Evolutionary conservation across 305 asterid genomes (phyloP), one percentile per base, ranked within the genome.

Genomic region (Fraxinus xanthoxyloides): DNA sequence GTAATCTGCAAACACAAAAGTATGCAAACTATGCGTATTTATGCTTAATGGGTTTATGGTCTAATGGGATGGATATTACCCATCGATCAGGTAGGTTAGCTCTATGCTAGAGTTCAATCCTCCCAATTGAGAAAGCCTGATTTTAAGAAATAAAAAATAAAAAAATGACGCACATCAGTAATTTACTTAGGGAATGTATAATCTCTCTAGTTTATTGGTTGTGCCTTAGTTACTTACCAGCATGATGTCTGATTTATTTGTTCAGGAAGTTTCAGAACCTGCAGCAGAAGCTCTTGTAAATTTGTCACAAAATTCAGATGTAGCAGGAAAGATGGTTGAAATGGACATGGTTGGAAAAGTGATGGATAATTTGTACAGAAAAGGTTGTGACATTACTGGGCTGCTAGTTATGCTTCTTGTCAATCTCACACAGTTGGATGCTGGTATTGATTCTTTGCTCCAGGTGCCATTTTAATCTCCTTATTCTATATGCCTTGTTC

Each of bases 251-350:
- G 69, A 59, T 72, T 72, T 82, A 28, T 82, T 81, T 76, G 73
- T 88, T 85, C 92, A 96, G 98, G 99, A 93, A 85, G 94, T 91
- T 74, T 92, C 98, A 15, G 98, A 90, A 86, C 98, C 98, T 76
- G 98, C 96, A 4, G 98, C 94, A 81, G 93, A 92, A 89, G 93
- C 98, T 81, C 94, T 96, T 32, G 93, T 94, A 75, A 96, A 96
- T 92, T 82, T 96, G 87, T 96, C 99, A 0, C 98, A 89, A 81
- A 87, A 88, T 84, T 83, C 85, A 48, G 93, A 92, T 78, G 85
- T 95, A 70, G 95, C 96, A 26, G 90, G 70, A 86, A 86, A 90
- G 89, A 92, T 93, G 97, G 91, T 91, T 12, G 92, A 89, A 79
- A 84, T 88, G 89, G 88, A 87, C 76, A 82, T 93, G 84, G 82